Evolutionary conservation across 345 rosid genomes (phyloP).

Genomic region (Aquilaria malaccensis): DNA sequence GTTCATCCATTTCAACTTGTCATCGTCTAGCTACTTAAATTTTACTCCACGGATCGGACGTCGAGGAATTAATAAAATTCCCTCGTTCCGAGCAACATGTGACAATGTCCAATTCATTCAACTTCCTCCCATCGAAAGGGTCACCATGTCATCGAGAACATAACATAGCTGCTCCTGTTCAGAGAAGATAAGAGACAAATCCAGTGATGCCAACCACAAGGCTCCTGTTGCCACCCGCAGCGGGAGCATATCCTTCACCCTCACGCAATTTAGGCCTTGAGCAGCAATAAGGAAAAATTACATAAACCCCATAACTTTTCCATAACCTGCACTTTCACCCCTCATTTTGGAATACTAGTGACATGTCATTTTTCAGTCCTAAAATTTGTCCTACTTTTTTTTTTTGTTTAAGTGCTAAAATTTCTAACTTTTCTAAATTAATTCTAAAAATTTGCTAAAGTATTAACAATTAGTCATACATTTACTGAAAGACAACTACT

Average conservation of each 20-base stretch:
- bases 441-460: not conserved
- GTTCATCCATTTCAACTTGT: too few relatives aligned
- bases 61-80: not conserved
- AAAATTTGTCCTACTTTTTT: too few relatives aligned
- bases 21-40: constrained; percentile 1
- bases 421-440: too few relatives aligned
- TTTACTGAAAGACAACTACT: too few relatives aligned
- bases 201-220: not conserved
- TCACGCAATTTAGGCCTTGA: not conserved
- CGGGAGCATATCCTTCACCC: not conserved
- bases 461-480: too few relatives aligned
- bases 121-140: not conserved
- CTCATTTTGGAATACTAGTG: too few relatives aligned
- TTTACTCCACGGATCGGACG: not conserved
- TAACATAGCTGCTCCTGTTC: not conserved
- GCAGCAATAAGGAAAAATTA: too few relatives aligned
- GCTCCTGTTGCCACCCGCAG: not conserved
- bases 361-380: too few relatives aligned
- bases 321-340: too few relatives aligned
- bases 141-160: not conserved
- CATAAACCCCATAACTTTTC: too few relatives aligned
- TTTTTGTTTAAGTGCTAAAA: not conserved
- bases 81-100: not conserved
- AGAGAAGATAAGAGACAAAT: too few relatives aligned
- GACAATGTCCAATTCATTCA: not conserved